Evolutionary conservation across 495 filamentous ascomycete species (phyloP).

Genomic region (Annulohypoxylon stygium): DNA sequence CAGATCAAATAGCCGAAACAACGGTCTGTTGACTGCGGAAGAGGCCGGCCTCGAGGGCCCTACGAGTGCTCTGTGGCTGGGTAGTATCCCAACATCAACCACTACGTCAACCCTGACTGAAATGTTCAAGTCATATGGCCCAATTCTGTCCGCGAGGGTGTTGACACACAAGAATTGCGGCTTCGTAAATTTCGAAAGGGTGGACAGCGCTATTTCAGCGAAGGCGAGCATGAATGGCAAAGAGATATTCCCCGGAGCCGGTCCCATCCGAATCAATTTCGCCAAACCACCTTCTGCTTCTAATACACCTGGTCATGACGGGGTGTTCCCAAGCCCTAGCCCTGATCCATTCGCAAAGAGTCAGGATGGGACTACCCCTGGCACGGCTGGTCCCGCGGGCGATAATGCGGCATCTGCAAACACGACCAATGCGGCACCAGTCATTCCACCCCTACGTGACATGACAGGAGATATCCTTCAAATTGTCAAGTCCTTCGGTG

Average conservation of each 20-base stretch:
- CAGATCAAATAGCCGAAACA: constrained; percentile 69
- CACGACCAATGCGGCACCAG: constrained; percentile 65
- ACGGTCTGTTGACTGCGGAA: constrained; percentile 70
- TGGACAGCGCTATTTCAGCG: constrained; percentile 90
- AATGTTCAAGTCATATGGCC: constrained; percentile 91
- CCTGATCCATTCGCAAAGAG: constrained; percentile 81
- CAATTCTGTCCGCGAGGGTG: constrained; percentile 91
- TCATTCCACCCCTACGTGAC: constrained; percentile 78
- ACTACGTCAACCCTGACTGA: constrained; percentile 92
- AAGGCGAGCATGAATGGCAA: constrained; percentile 91
- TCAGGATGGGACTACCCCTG: constrained; percentile 60
- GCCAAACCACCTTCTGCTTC: constrained; percentile 94
- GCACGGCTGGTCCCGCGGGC: constrained; percentile 60
- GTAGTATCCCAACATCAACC: constrained; percentile 96
- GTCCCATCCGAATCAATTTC: constrained; percentile 94
- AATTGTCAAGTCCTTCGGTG: constrained; percentile 91
- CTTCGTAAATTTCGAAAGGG: constrained; percentile 94
- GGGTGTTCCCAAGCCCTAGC: constrained; percentile 91
- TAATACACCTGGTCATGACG: constrained; percentile 84
- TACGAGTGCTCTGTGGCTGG: constrained; percentile 95
- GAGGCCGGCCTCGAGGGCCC: constrained; percentile 88
- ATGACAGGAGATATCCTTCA: constrained; percentile 84
- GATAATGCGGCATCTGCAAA: constrained; percentile 52
- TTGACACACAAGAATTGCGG: constrained; percentile 99
- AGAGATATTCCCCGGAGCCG: constrained; percentile 97